Percentiles rank a stretch among this genome's conserved stretches.
Evolutionary conservation across 768 basidiomycete genomes (phyloP).

Genomic region (Pseudohyphozyma bogoriensis): DNA sequence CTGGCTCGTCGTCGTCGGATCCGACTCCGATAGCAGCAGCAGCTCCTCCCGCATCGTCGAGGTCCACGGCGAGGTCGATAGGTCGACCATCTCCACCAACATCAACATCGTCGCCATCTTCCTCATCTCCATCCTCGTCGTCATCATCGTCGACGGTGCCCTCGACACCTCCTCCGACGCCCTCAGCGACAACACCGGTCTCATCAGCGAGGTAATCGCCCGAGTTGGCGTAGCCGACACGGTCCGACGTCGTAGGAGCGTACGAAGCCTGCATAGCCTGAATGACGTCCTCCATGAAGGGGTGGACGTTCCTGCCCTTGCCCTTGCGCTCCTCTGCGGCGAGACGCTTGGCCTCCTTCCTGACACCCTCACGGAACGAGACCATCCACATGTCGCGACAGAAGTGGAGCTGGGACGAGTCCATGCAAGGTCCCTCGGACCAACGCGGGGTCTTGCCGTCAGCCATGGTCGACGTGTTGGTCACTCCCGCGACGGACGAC

Average conservation of each 20-base stretch:
- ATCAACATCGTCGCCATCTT: conserved; percentile 38
- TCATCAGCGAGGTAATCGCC: conserved; percentile 31
- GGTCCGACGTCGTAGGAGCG: conserved; percentile 17
- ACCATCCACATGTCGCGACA: conserved; percentile 94
- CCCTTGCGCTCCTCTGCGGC: conserved; percentile 20
- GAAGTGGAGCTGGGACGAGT: conserved; percentile 96
- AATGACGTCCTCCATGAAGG: conserved; percentile 33
- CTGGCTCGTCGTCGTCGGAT: not conserved
- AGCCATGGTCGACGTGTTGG: conserved; percentile 51
- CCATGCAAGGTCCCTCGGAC: conserved; percentile 78
- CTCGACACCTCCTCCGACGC: conserved; percentile 25
- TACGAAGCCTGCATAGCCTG: conserved; percentile 23
- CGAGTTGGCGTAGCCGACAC: conserved; percentile 27
- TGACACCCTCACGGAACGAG: conserved; percentile 60
- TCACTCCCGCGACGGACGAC: conserved; percentile 69
- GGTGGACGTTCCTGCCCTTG: conserved; percentile 29
- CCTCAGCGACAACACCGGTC: conserved; percentile 24
- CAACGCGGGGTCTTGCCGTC: conserved; percentile 48
- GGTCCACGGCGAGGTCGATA: conserved; percentile 28
- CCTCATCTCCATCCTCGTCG: conserved; percentile 44
- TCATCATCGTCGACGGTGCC: conserved; percentile 11
- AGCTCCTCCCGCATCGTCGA: conserved; percentile 30
- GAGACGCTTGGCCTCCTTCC: conserved; percentile 35
- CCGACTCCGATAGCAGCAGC: not conserved
- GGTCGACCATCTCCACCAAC: conserved; percentile 28